Base-by-base conservation (phyloP, 2,329 filamentous ascomycete genomes). In the Rhynchosporium graminicola region DNA sequence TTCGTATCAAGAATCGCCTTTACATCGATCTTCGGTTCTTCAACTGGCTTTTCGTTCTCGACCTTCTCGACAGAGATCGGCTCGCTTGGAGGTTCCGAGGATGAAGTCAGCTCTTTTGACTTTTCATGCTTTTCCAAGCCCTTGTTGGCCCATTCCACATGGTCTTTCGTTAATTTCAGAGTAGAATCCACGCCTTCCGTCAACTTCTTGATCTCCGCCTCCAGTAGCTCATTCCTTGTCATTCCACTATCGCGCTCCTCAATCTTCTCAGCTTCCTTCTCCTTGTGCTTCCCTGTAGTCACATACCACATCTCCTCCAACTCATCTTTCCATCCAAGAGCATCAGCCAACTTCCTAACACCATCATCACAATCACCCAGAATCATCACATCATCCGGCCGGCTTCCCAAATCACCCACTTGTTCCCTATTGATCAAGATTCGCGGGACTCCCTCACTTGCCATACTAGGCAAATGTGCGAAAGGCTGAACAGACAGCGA, bases 401-500 rank as follows among this genome's bases (percentile, higher is more conserved):
- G 80, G 7, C 82, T 82, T 0, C 95, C 95, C 42, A 99, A 74
- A 26, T 85, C 85, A 0, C 95, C 94, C 0, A 97, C 95, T 42
- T 79, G 79, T 75, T 97, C 91, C 77, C 88, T 83, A 74, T 99
- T 99, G 75, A 99, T 90, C 26, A 99, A 80, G 2, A 99, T 78
- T 9, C 95, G 84, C 0, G 94, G 95, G 3, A 83, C 84, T 0
- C 79, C 80, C 1, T 87, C 80, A 2, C 74, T 71, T 28, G 86
- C 87, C 68, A 88, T 78, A 13, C 82, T 77, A 0, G 94, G 93
- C 56, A 98, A 78, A 52, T 86, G 86, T 1, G 94, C 92, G 74
- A 99, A 99, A 0, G 95, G 95, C 66, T 93, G 90, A 1, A 98
- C 94, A 0, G 82, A 86, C 63, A 98, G 77, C 71, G 92, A 97